Base-by-base conservation (phyloP, 345 rosid species). In the Brassica juncea region DNA sequence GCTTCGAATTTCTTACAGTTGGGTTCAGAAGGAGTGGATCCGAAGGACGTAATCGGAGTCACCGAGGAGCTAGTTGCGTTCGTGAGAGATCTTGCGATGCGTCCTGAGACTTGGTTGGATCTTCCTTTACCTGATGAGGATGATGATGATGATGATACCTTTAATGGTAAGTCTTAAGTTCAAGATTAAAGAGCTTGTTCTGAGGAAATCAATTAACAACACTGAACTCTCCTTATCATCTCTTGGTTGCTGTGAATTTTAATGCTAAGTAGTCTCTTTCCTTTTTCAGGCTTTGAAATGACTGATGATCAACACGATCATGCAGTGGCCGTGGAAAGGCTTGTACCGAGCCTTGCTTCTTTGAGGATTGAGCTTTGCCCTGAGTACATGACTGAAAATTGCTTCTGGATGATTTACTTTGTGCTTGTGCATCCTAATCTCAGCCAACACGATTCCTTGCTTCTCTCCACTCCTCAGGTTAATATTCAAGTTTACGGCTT, bases 351-450 rank as follows among this genome's bases (percentile, higher is more conserved):
- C 83, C 76, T 96, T 11, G 88, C 91, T 73, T 96, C 97, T 55
- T 83, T 96, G 63, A 89, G 97, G 82, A 84, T 90, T 77, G 97
- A 96, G 57, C 93, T 96, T 69, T 93, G 97, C 16, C 98, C 99
- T 0, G 89, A 88, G 9, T 92, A 92, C 80, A 90, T 93, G 95
- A 93, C 86, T 32, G 94, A 92, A 71, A 79, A 87, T 77, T 92
- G 93, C 88, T 93, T 93, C 82, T 96, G 98, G 98, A 89, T 86
- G 83, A 91, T 96, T 75, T 96, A 93, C 84, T 96, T 96, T 84
- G 97, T 92, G 42, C 97, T 96, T 70, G 72, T 90, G 80, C 97
- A 90, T 85, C 92, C 98, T 19, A 90, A 91, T 65, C 95, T 96
- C 71, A 86, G 74, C 69, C 88, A 90, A 82, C 75, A 84, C 42